These are phyloP conservation scores for Pichia sporocuriosa DNA, from an alignment of 805 yeast species.

Conservation along the genomic window DNA sequence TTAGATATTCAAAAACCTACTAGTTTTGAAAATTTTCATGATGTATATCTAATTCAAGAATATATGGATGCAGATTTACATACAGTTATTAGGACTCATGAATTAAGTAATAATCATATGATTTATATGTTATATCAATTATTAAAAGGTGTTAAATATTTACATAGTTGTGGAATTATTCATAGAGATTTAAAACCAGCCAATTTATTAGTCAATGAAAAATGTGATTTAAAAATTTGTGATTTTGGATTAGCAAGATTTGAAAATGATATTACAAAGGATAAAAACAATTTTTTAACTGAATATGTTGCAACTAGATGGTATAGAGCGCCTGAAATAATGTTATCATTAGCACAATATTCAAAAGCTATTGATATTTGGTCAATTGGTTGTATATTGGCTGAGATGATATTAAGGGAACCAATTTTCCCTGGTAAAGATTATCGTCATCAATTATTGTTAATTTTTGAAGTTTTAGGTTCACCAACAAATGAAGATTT, in stretches of 20 bases:
- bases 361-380: slow-evolving; percentile 74
- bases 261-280: slow-evolving; percentile 34
- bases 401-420: slow-evolving; percentile 54
- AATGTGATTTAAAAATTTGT: slow-evolving; percentile 71
- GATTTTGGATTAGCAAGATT: slow-evolving; percentile 72
- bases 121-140: slow-evolving; percentile 68
- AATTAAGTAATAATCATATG: slow-evolving; percentile 57
- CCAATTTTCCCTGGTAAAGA: slow-evolving; percentile 75
- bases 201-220: slow-evolving; percentile 56
- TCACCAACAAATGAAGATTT: slow-evolving; percentile 71
- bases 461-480: slow-evolving; percentile 64
- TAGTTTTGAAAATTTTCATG: slow-evolving; percentile 52
- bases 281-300: slow-evolving; percentile 42
- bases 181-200: slow-evolving; percentile 77
- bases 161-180: slow-evolving; percentile 67
- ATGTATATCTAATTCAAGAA: slow-evolving; percentile 72
- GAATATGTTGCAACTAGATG: slow-evolving; percentile 82
- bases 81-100: slow-evolving; percentile 50
- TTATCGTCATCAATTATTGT: slow-evolving; percentile 58
- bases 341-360: slow-evolving; percentile 66
- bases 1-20: slow-evolving; percentile 61
- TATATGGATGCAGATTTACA: slow-evolving; percentile 72
- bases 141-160: slow-evolving; percentile 59
- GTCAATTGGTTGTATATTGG: slow-evolving; percentile 76
- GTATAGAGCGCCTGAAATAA: slow-evolving; percentile 81